Percentiles rank a stretch among this genome's conserved stretches.
These are phyloP conservation scores for Tolypocladium ovalisporum DNA, from an alignment of 2,329 filamentous ascomycete species.

Conservation along the genomic window DNA sequence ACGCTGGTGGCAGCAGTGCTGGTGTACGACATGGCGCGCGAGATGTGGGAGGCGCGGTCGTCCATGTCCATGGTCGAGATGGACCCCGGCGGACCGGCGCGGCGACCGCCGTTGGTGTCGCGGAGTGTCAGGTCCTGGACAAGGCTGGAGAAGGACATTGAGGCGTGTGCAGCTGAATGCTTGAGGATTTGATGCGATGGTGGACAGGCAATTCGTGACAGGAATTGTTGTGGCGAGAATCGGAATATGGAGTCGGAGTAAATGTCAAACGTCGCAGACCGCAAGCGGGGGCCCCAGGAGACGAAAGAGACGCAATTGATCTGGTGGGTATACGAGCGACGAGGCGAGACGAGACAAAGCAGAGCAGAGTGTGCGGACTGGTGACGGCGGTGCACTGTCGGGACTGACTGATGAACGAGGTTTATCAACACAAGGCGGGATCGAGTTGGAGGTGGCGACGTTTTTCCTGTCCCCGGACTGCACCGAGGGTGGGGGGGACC, in stretches of 20 bases:
- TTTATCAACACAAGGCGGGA: background rate
- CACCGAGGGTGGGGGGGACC: background rate
- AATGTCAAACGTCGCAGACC: background rate
- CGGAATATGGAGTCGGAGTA: background rate
- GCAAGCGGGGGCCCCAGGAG: background rate
- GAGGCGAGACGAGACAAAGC: background rate
- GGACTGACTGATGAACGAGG: background rate
- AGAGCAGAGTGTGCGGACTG: background rate
- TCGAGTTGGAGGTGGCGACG: background rate
- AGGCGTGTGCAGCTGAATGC: background rate
- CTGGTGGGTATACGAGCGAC: background rate
- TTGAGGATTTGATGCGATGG: background rate
- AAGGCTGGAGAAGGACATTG: conserved; percentile 58
- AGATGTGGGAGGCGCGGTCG: conserved; percentile 50
- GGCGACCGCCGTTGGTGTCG: conserved; percentile 37
- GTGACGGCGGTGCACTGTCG: background rate
- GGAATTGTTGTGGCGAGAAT: background rate
- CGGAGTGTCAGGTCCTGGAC: conserved; percentile 54
- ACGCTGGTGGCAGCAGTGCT: conserved; percentile 58
- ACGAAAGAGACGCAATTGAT: background rate
- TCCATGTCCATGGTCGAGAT: conserved; percentile 48
- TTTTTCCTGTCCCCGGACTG: background rate
- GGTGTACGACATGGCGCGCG: conserved; percentile 53
- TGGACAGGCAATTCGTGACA: background rate
- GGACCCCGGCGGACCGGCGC: conserved; percentile 32